A percentile compares a stretch with the other conserved stretches of the same genome.
These are phyloP conservation scores for Rhizopogon roseolus DNA, from an alignment of 768 basidiomycete genomes.

Conservation along the genomic window DNA sequence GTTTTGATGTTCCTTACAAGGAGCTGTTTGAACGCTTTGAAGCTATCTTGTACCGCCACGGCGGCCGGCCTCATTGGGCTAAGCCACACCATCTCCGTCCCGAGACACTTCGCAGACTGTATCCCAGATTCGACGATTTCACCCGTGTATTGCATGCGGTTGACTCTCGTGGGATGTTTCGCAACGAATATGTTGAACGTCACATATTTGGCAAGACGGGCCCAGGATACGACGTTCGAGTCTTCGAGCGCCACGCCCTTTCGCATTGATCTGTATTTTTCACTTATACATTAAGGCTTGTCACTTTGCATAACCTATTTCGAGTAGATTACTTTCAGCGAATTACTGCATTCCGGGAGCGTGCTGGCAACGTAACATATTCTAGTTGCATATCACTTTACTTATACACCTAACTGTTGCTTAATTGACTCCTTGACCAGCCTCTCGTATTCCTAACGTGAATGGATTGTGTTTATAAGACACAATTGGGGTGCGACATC, in stretches of 20 bases:
- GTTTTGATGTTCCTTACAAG: constrained; percentile 76
- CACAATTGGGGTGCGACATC: not conserved
- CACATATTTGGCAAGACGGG: constrained; percentile 70
- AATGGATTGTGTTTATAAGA: not conserved
- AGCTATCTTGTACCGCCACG: constrained; percentile 57
- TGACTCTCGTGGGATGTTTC: constrained; percentile 75
- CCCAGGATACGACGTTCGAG: constrained; percentile 33
- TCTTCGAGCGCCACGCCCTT: constrained; percentile 37
- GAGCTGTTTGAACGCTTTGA: constrained; percentile 76
- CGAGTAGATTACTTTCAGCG: constrained; percentile 4
- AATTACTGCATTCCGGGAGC: constrained; percentile 2
- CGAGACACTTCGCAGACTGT: constrained; percentile 55
- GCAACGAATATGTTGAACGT: constrained; percentile 85
- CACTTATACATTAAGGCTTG: not conserved
- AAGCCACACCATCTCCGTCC: constrained; percentile 80
- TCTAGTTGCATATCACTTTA: constrained; percentile 6
- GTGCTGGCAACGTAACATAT: not conserved
- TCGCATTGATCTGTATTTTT: not conserved
- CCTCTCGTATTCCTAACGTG: constrained; percentile 75
- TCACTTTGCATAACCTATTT: constrained; percentile 6
- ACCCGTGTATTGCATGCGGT: constrained; percentile 56
- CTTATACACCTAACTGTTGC: constrained; percentile 76
- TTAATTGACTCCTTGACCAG: constrained; percentile 77
- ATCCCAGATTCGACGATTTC: constrained; percentile 83
- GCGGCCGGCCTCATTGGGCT: constrained; percentile 94